These are phyloP conservation scores for Alternaria novae-zelandiae DNA, from an alignment of 2,329 filamentous ascomycete genomes.

Conservation along the genomic window DNA sequence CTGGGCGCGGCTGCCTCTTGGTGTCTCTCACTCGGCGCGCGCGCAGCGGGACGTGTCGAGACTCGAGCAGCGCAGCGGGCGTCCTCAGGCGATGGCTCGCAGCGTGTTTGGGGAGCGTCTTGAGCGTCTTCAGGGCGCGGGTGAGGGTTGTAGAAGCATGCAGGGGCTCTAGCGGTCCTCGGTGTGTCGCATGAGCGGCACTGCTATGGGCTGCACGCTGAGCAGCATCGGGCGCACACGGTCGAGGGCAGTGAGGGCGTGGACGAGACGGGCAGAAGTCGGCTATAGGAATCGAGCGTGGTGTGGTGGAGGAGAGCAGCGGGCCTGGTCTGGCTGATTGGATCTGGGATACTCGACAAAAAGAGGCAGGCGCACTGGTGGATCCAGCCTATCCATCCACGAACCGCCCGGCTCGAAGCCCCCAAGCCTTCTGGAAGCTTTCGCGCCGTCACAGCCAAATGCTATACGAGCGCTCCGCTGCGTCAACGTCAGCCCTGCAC, in stretches of 20 bases:
- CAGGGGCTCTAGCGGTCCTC: slow-evolving; percentile 20
- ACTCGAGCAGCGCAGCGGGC: background rate
- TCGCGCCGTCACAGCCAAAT: background rate
- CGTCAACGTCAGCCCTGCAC: slow-evolving; percentile 8
- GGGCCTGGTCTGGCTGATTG: slow-evolving; percentile 8
- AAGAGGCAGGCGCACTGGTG: slow-evolving; percentile 7
- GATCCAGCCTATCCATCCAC: slow-evolving; percentile 12
- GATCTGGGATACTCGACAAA: slow-evolving; percentile 16
- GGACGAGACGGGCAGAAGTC: slow-evolving; percentile 3
- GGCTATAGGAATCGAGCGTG: slow-evolving; percentile 1
- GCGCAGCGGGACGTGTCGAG: background rate
- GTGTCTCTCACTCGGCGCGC: background rate
- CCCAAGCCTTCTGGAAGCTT: slow-evolving; percentile 25
- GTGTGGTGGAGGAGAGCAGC: slow-evolving; percentile 12
- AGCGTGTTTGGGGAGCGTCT: background rate
- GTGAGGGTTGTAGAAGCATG: slow-evolving; percentile 10
- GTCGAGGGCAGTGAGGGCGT: slow-evolving; percentile 2
- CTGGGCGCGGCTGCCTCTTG: slow-evolving; percentile 10
- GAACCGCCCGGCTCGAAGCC: slow-evolving; percentile 13
- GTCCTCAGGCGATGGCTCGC: background rate
- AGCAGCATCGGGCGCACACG: slow-evolving; percentile 38
- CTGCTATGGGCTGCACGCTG: slow-evolving; percentile 31
- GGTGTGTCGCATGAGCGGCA: slow-evolving; percentile 43
- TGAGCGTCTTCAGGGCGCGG: background rate
- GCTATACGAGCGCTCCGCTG: slow-evolving; percentile 9